Percentiles rank a stretch among this genome's conserved stretches.
Conservation (phyloP, 2,329 filamentous ascomycete species). For the Epichloe elymi region DNA sequence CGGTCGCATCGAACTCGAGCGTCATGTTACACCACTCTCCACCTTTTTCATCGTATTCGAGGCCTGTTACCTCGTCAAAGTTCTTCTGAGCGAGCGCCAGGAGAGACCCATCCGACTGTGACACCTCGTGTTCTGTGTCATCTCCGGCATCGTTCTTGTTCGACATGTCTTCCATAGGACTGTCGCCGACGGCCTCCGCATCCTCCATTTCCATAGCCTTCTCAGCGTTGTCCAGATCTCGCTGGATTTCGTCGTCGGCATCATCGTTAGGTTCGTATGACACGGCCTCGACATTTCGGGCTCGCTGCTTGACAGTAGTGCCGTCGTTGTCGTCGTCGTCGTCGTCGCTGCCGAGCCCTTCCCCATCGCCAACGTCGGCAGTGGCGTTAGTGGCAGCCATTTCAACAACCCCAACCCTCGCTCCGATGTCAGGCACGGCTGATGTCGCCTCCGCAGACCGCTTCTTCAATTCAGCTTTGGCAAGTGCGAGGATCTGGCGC, state of each 20-base stretch:
- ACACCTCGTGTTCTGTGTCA: slow-evolving; percentile 25
- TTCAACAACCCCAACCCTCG: slow-evolving; percentile 39
- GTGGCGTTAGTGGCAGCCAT: slow-evolving; percentile 26
- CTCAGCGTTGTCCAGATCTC: slow-evolving; percentile 46
- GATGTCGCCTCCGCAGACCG: slow-evolving; percentile 52
- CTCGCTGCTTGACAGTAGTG: slow-evolving; percentile 58
- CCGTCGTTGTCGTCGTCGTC: slow-evolving; percentile 64
- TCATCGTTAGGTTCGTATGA: slow-evolving; percentile 91
- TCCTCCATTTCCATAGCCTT: slow-evolving; percentile 33
- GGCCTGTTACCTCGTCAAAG: slow-evolving; percentile 56
- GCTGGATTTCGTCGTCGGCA: slow-evolving; percentile 66
- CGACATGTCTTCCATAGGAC: slow-evolving; percentile 23
- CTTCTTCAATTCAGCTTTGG: slow-evolving; percentile 73
- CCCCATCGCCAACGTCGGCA: slow-evolving; percentile 19
- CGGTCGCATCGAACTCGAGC: slow-evolving; percentile 66
- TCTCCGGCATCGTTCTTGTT: slow-evolving; percentile 21
- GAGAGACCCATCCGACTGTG: slow-evolving; percentile 32
- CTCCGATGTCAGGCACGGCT: slow-evolving; percentile 62
- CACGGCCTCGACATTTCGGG: slow-evolving; percentile 67
- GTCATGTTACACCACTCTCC: slow-evolving; percentile 71
- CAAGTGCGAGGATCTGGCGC: slow-evolving; percentile 53
- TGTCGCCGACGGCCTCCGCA: slow-evolving; percentile 38
- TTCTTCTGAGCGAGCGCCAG: slow-evolving; percentile 51
- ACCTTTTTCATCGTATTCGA: slow-evolving; percentile 63
- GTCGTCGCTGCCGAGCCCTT: slow-evolving; percentile 48